Evolutionary conservation across 2,329 filamentous ascomycete species (phyloP).

Genomic region (Alternaria hordeiaustralica): DNA sequence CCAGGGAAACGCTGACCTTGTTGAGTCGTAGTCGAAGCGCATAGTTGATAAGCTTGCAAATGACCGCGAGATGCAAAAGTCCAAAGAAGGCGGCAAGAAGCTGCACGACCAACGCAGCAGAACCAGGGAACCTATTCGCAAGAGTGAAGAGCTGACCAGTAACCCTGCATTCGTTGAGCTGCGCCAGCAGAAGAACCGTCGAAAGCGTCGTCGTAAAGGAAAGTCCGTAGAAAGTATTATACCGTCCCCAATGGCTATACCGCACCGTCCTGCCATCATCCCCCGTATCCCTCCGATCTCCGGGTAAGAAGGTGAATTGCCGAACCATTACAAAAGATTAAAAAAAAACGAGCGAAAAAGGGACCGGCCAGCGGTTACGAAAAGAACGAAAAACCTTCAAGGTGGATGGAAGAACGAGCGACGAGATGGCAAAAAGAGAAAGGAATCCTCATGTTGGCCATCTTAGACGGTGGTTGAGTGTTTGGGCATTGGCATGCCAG

Average conservation of each 20-base stretch:
- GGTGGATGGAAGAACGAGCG: conserved; percentile 4
- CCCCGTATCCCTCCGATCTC: conserved; percentile 11
- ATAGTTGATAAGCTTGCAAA: conserved; percentile 39
- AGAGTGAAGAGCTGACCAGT: conserved; percentile 26
- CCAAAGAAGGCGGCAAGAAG: conserved; percentile 36
- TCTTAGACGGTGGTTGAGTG: not conserved
- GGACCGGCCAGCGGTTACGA: conserved; percentile 24
- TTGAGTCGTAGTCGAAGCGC: conserved; percentile 31
- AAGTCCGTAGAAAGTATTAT: conserved; percentile 38
- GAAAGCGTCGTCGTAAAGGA: conserved; percentile 31
- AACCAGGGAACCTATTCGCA: conserved; percentile 29
- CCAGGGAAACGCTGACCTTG: conserved; percentile 33
- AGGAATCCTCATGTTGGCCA: not conserved
- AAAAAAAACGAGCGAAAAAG: conserved; percentile 1
- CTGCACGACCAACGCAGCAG: conserved; percentile 34
- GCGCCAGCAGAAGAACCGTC: conserved; percentile 23
- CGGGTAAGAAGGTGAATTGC: conserved; percentile 27
- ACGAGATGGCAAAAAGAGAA: not conserved
- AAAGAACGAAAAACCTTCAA: conserved; percentile 9
- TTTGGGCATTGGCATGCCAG: conserved; percentile 11
- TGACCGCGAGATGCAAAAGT: conserved; percentile 34
- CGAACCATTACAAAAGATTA: conserved; percentile 25
- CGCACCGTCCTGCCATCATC: conserved; percentile 21
- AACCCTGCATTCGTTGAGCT: conserved; percentile 29
- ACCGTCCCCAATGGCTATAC: conserved; percentile 33